Evolutionary conservation across 1,284 basidiomycete species (phyloP), one percentile per base, ranked within the genome.

Genomic region (Cerioporus squamosus): DNA sequence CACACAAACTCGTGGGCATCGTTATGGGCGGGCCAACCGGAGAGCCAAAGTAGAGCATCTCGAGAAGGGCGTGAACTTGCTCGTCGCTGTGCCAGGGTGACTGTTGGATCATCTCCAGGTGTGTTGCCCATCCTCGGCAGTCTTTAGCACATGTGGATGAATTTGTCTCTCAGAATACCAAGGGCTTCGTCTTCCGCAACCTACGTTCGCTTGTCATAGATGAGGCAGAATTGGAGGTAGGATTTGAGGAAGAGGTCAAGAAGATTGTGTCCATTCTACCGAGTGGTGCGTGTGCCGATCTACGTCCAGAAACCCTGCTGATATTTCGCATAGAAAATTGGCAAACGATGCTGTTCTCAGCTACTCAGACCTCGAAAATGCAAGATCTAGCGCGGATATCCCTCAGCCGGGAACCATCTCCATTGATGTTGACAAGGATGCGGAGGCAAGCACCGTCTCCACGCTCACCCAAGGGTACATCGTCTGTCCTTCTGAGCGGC

Each of bases 231-330:
- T 82, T 98, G 73, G 97, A 98, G 74, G 92, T 98, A 67, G 97
- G 97, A 63, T 99, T 99, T 79, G 97, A 99, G 75, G 97, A 99
- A 74, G 92, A 99, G 77, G 98, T 99, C 95, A 95, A 95, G 77
- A 91, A 90, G 77, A 98, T 99, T 57, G 93, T 99, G 66, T 81
- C 84, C 59, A 86, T 98, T 53, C 77, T 98, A 33, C 95, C 95
- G 0, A 91, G 90, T 68, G 94, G 94, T 95, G 62, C 57, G 79
- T 66, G 10, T 5, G 5, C 5, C 5, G 29, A 43, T 73, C 64
- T 55, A 33, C 12, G 5, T n/a, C n/a, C 38, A 39, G 43, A 47
- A 46, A n/a, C 12, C 29, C 29, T 29, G 14, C 46, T 42, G 14
- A 45, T 53, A 17, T 56, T 31, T 44, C 17, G 2, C 8, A 50